These are phyloP conservation scores for Suillus decipiens DNA, from an alignment of 768 basidiomycete genomes.

Conservation along the genomic window DNA sequence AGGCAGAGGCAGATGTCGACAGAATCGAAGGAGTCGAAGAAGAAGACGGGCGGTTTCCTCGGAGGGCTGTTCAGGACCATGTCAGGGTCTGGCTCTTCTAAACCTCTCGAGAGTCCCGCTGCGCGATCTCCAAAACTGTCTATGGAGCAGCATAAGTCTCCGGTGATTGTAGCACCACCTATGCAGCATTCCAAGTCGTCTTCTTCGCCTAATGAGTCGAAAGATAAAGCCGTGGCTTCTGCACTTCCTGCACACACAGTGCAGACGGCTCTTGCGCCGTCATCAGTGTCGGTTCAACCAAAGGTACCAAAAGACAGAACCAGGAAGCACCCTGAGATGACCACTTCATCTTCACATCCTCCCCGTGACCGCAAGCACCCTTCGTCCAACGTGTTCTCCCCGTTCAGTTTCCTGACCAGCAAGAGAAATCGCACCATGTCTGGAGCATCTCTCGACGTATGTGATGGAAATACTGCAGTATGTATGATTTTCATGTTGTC, in stretches of 20 bases:
- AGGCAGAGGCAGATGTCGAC: constrained; percentile 29
- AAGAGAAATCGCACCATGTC: constrained; percentile 70
- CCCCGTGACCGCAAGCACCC: constrained; percentile 40
- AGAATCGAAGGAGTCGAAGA: constrained; percentile 36
- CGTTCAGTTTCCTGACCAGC: constrained; percentile 61
- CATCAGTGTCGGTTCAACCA: constrained; percentile 13
- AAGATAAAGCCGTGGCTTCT: constrained; percentile 4
- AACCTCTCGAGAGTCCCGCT: constrained; percentile 26
- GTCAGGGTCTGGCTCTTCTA: constrained; percentile 33
- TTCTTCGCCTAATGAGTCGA: constrained; percentile 22
- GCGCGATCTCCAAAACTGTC: constrained; percentile 23
- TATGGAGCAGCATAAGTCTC: constrained; percentile 22
- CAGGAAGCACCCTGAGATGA: constrained; percentile 20
- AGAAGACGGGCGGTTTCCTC: constrained; percentile 31
- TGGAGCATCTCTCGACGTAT: constrained; percentile 73
- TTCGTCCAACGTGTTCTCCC: constrained; percentile 53
- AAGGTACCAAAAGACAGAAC: constrained; percentile 17
- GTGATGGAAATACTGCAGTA: constrained; percentile 74
- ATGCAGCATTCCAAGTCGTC: constrained; percentile 16
- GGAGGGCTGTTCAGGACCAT: constrained; percentile 32
- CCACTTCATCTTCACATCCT: constrained; percentile 35
- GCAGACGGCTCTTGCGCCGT: constrained; percentile 4
- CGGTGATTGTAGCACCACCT: constrained; percentile 5
- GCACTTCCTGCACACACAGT: background rate
- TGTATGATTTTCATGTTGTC: constrained; percentile 30